Conservation (phyloP, 306 rosid genomes). For the Lathyrus tuberosus region DNA sequence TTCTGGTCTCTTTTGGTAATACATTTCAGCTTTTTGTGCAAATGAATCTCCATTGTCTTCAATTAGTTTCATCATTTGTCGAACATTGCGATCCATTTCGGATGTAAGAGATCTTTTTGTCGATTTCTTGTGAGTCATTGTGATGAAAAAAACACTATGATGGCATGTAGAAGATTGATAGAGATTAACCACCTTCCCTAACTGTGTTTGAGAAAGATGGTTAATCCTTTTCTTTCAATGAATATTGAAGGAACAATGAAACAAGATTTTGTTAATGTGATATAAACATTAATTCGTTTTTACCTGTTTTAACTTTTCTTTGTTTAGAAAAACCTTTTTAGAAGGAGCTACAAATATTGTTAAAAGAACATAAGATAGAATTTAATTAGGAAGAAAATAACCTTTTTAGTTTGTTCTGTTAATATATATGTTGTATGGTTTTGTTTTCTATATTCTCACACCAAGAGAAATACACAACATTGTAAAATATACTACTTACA, state of each 20-base stretch:
- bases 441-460: no score
- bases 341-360: slow-evolving; percentile 33
- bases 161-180: slow-evolving; percentile 11
- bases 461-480: no score
- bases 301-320: slow-evolving; percentile 51
- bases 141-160: slow-evolving; percentile 29
- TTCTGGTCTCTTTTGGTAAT: slow-evolving; percentile 71
- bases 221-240: not conserved
- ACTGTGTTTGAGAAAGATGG: slow-evolving; percentile 38
- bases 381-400: not conserved
- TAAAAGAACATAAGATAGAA: slow-evolving; percentile 12
- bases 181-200: slow-evolving; percentile 43
- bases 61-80: slow-evolving; percentile 68
- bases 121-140: slow-evolving; percentile 51
- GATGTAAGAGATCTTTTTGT: slow-evolving; percentile 52
- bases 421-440: no score
- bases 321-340: slow-evolving; percentile 39
- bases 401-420: not conserved
- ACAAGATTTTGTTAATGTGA: slow-evolving; percentile 25
- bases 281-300: slow-evolving; percentile 27
- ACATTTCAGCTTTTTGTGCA: slow-evolving; percentile 95
- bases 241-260: not conserved
- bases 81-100: slow-evolving; percentile 62
- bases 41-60: slow-evolving; percentile 85
- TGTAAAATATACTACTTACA: no score